These are phyloP conservation scores for Brassica hybrid DNA, from an alignment of 441 rosid species.

Conservation along the genomic window DNA sequence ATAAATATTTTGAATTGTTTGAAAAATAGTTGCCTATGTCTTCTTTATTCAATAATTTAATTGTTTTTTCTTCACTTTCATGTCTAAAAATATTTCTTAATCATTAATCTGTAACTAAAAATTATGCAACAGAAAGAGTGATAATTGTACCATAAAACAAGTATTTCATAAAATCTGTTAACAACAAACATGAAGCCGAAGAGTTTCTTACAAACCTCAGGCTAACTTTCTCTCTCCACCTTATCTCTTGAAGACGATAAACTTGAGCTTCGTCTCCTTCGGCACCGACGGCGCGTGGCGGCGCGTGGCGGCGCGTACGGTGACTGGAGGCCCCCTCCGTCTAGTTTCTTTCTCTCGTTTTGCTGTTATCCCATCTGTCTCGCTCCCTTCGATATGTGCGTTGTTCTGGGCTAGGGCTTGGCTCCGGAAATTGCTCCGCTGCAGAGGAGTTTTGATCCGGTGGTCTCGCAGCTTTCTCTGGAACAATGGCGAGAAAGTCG, in stretches of 20 bases:
- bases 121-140: not conserved
- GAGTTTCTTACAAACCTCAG: no score
- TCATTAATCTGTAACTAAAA: not conserved
- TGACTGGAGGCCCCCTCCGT: not conserved
- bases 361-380: not conserved
- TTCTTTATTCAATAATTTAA: not conserved
- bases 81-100: not conserved
- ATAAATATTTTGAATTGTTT: not conserved
- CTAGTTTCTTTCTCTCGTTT: not conserved
- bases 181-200: constrained; percentile 34
- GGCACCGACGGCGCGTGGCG: not conserved
- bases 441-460: not conserved
- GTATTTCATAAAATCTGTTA: constrained; percentile 29
- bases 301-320: not conserved
- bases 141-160: not conserved
- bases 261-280: not conserved
- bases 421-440: not conserved
- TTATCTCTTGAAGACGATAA: not conserved
- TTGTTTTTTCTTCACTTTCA: not conserved
- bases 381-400: no score
- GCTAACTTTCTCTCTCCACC: not conserved
- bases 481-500: not conserved
- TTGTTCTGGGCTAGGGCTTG: no score
- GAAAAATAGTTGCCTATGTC: not conserved
- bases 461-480: not conserved